Evolutionary conservation across 306 rosid species (phyloP), one percentile per base, ranked within the genome.

Genomic region (Cajanus cajan): DNA sequence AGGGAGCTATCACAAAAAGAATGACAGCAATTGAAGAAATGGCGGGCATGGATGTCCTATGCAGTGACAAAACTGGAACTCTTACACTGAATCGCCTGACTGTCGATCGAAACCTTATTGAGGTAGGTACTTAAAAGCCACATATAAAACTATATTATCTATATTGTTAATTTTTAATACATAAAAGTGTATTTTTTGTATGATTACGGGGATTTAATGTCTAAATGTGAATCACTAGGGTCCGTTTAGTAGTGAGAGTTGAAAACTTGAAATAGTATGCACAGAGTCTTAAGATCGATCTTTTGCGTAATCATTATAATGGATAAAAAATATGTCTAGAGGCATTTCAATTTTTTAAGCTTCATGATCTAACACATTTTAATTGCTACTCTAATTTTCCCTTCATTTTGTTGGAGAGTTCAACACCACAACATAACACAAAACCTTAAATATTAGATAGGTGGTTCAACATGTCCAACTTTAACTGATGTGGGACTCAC

Each of bases 11-110:
- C 73, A 90, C 97, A 54, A 93, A 93, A 76, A 89, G 97, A 87
- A 93, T 93, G 97, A 93, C 97, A 33, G 97, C 97, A 80, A 93
- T 93, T 61, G 97, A 90, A 85, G 97, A 93, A 84, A 93, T 93
- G 97, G 97, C 97, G 0, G 97, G 97, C 73, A 93, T 90, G 97
- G 97, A 93, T 84, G 94, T 90, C 51, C 88, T 93, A 44, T 93
- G 97, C 89, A 93, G 97, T 72, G 97, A 93, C 78, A 93, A 90
- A 88, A 93, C 97, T 4, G 97, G 97, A 77, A 93, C 97, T 84
- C 96, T 93, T 33, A 93, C 96, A 31, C 82, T 93, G 68, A 93
- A 93, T 77, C 96, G 96, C 71, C 92, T 93, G 58, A 82, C 91
- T 14, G 97, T 93, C 62, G 97, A 93, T 84, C 39, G 66, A 84